Percentiles rank a stretch among this genome's conserved stretches.
Evolutionary conservation across 1,139 yeast genomes (phyloP).

Genomic region (Pichia sp.): DNA sequence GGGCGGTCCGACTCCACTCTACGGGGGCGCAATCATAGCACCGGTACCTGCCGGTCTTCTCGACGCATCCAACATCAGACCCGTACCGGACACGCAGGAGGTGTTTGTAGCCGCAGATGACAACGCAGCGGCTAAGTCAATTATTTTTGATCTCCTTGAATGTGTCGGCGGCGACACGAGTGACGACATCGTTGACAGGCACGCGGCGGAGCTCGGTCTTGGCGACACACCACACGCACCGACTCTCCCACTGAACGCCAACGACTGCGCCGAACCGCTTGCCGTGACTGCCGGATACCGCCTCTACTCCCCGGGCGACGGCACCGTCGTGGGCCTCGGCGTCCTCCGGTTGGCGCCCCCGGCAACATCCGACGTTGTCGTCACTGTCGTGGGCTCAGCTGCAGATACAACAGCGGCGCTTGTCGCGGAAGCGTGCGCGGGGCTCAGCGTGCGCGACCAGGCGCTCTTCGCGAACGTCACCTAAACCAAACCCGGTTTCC

Average conservation of each 20-base stretch:
- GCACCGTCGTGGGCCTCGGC: slow-evolving; percentile 1
- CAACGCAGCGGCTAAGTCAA: slow-evolving; percentile 34
- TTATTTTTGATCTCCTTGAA: slow-evolving; percentile 30
- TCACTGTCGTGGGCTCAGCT: slow-evolving; percentile 2
- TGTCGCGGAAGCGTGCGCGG: not conserved
- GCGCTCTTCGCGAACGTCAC: not conserved
- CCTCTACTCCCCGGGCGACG: not conserved
- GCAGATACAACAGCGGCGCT: not conserved
- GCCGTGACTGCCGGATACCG: not conserved
- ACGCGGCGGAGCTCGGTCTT: not conserved
- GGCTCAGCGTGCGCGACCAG: not conserved
- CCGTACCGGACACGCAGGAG: slow-evolving; percentile 86
- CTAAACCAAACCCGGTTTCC: not conserved
- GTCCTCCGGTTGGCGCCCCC: slow-evolving; percentile 7
- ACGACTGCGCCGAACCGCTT: not conserved
- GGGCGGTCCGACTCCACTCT: slow-evolving; percentile 29
- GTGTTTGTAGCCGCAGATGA: slow-evolving; percentile 49
- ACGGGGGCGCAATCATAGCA: slow-evolving; percentile 73
- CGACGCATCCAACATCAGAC: slow-evolving; percentile 69
- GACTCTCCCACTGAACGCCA: not conserved
- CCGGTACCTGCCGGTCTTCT: slow-evolving; percentile 47
- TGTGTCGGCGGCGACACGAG: slow-evolving; percentile 20
- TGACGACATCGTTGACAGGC: not conserved
- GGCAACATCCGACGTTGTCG: slow-evolving; percentile 6
- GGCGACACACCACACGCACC: not conserved